Conservation (phyloP, 1,139 yeast species). For the Pichia sp. region DNA sequence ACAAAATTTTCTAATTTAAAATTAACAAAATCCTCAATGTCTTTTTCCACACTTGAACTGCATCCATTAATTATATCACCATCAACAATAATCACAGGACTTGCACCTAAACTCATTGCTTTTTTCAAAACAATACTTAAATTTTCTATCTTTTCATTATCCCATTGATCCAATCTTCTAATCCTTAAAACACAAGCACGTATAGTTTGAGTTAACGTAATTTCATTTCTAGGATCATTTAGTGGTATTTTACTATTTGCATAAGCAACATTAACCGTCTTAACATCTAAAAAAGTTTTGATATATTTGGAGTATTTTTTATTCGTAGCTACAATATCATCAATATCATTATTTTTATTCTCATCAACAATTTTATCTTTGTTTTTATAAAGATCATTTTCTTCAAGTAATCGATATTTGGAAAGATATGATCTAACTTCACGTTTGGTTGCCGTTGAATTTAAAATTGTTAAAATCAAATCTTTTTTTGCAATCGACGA, state of each 20-base stretch:
- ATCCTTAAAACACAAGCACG: conserved; percentile 49
- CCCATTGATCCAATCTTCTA: conserved; percentile 31
- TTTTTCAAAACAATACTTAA: conserved; percentile 33
- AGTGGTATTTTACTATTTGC: not conserved
- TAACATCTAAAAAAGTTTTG: conserved; percentile 11
- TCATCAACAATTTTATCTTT: conserved; percentile 13
- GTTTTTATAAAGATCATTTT: conserved; percentile 25
- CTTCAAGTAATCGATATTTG: conserved; percentile 46
- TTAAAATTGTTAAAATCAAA: conserved; percentile 59
- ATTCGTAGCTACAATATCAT: not conserved
- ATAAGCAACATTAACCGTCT: not conserved
- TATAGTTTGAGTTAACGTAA: conserved; percentile 41
- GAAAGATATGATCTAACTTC: conserved; percentile 62
- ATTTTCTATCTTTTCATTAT: conserved; percentile 23
- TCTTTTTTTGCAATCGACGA: conserved; percentile 34
- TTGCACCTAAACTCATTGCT: conserved; percentile 34
- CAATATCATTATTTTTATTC: not conserved
- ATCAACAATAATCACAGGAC: conserved; percentile 35
- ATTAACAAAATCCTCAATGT: conserved; percentile 7
- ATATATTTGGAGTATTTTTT: conserved; percentile 11
- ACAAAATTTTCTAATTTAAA: conserved; percentile 13
- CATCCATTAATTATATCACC: conserved; percentile 9
- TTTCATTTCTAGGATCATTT: conserved; percentile 19
- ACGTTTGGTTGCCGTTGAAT: conserved; percentile 70
- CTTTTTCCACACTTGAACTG: conserved; percentile 8